Evolutionary conservation across 192 early-diverging fungal genomes (phyloP).

Genomic region (Lobosporangium transversale): DNA sequence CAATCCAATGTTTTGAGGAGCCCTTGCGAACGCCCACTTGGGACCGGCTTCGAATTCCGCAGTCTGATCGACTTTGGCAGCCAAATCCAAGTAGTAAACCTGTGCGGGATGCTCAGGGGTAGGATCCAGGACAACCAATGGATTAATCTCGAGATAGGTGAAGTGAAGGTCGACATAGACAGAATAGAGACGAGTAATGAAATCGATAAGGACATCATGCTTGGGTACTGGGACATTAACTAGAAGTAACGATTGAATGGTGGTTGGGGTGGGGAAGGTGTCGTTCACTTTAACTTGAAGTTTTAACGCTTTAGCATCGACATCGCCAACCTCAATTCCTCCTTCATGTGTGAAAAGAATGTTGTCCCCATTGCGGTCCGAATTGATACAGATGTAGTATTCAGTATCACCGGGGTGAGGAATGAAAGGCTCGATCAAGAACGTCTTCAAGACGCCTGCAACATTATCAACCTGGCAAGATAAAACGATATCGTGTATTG

Average conservation of each 20-base stretch:
- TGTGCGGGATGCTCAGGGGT: conserved; percentile 64
- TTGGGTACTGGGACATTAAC: conserved; percentile 73
- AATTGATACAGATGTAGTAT: conserved; percentile 98
- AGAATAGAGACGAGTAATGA: conserved; percentile 91
- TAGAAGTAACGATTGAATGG: conserved; percentile 75
- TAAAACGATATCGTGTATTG: too few relatives aligned
- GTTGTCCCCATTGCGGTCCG: conserved; percentile 93
- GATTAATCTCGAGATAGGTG: conserved; percentile 99
- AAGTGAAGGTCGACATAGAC: conserved; percentile 98
- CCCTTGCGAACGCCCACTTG: conserved; percentile 93
- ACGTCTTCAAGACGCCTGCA: conserved; percentile 89
- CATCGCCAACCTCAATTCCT: conserved; percentile 98
- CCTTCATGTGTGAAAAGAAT: conserved; percentile 99
- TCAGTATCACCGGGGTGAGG: conserved; percentile 92
- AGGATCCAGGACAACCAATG: conserved; percentile 90
- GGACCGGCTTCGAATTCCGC: conserved; percentile 96
- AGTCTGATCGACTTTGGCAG: conserved; percentile 98
- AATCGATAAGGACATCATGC: conserved; percentile 85
- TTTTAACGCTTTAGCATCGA: conserved; percentile 94
- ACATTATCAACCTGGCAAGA: conserved; percentile 90
- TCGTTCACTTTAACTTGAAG: conserved; percentile 85
- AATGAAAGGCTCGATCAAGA: conserved; percentile 95
- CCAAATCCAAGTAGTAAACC: conserved; percentile 94
- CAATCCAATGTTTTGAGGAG: conserved; percentile 63
- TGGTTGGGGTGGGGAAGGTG: conserved; percentile 72